These are phyloP conservation scores for Xylaria acuta DNA, from an alignment of 495 filamentous ascomycete genomes.

Conservation along the genomic window DNA sequence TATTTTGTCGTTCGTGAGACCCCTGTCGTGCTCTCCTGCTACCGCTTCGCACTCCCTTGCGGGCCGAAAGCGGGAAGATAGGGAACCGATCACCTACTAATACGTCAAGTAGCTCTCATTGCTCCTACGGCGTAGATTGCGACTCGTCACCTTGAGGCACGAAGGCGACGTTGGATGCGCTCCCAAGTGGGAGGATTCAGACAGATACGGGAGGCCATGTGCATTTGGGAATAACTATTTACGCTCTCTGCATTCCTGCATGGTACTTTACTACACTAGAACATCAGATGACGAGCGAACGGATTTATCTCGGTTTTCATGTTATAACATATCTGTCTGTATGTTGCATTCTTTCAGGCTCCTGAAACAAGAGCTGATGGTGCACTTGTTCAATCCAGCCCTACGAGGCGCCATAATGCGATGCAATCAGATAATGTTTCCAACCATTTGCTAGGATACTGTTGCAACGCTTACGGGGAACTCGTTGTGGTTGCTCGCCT, in stretches of 20 bases:
- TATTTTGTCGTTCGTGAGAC: not conserved
- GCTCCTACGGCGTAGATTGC: not conserved
- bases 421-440: not conserved
- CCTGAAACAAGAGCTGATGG: not conserved
- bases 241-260: constrained; percentile 9
- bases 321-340: not conserved
- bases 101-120: not conserved
- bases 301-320: not conserved
- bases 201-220: not conserved
- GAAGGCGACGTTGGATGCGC: not conserved
- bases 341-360: not conserved
- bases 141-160: not conserved
- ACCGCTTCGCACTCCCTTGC: constrained; percentile 6
- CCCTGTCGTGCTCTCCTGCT: not conserved
- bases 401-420: constrained; percentile 16
- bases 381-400: constrained; percentile 5
- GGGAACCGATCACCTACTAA: not conserved
- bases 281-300: not conserved
- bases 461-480: constrained; percentile 13
- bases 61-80: constrained; percentile 9
- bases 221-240: not conserved
- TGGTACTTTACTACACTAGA: constrained; percentile 1
- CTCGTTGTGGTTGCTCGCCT: not conserved
- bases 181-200: not conserved
- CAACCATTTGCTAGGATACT: not conserved